These are phyloP conservation scores for Eruca vesicaria DNA, from an alignment of 441 rosid genomes.

Conservation along the genomic window DNA sequence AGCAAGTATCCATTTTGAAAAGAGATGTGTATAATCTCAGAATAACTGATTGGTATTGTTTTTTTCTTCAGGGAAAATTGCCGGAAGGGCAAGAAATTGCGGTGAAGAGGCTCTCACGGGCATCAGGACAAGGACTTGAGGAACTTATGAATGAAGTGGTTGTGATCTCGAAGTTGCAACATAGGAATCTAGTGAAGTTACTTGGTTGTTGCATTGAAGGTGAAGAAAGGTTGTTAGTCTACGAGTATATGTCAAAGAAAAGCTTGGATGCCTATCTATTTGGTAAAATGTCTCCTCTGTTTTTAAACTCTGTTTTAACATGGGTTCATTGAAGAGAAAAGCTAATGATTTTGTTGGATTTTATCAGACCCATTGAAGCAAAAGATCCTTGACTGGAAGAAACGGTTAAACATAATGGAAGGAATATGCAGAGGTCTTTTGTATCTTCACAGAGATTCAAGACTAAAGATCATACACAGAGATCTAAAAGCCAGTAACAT, in stretches of 20 bases:
- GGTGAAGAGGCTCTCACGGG: conserved; percentile 76
- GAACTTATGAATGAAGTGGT: conserved; percentile 78
- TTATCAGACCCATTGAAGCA: conserved; percentile 52
- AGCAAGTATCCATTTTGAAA: background rate
- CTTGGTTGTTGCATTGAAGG: conserved; percentile 79
- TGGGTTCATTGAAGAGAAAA: conserved; percentile 35
- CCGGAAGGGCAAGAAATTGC: conserved; percentile 83
- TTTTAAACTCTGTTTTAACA: background rate
- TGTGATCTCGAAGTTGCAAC: conserved; percentile 79
- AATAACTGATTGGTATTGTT: background rate
- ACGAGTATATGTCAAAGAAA: conserved; percentile 87
- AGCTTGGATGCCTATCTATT: conserved; percentile 79
- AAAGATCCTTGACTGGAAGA: conserved; percentile 59
- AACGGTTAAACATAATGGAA: conserved; percentile 63
- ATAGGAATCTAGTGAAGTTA: conserved; percentile 76
- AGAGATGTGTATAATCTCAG: background rate
- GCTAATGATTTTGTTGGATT: background rate
- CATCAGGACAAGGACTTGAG: conserved; percentile 77
- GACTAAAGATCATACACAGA: conserved; percentile 83
- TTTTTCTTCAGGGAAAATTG: conserved; percentile 55
- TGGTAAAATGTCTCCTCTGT: conserved; percentile 40
- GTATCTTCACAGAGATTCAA: conserved; percentile 90
- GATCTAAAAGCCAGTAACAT: conserved; percentile 90
- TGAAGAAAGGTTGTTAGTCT: conserved; percentile 73
- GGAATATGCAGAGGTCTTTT: conserved; percentile 90